Evolutionary conservation across 495 filamentous ascomycete genomes (phyloP).

Genomic region (Talaromyces stipitatus): DNA sequence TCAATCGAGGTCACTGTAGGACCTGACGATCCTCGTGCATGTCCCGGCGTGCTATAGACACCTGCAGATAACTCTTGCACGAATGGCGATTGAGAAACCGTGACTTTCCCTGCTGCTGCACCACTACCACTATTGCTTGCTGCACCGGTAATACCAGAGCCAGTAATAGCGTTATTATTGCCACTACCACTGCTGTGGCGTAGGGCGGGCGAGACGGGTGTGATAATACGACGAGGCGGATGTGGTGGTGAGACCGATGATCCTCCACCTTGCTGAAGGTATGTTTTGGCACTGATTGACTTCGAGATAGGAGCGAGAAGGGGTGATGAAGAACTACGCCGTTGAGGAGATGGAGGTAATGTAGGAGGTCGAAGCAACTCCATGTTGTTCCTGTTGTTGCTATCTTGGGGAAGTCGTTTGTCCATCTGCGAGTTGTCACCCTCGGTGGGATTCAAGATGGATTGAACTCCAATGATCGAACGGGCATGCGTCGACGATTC

Average conservation of each 20-base stretch:
- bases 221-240: conserved; percentile 47
- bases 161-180: conserved; percentile 2
- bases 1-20: background rate
- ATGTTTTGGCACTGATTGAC: conserved; percentile 5
- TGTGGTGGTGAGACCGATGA: conserved; percentile 28
- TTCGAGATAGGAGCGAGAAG: conserved; percentile 15
- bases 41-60: conserved; percentile 17
- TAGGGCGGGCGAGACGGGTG: conserved; percentile 55
- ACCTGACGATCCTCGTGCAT: conserved; percentile 11
- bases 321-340: conserved; percentile 22
- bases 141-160: background rate
- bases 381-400: conserved; percentile 18
- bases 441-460: conserved; percentile 37
- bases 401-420: conserved; percentile 8
- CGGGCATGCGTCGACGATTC: conserved; percentile 25
- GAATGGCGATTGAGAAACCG: conserved; percentile 39
- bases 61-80: conserved; percentile 25
- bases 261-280: conserved; percentile 15
- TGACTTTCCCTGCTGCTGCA: conserved; percentile 38
- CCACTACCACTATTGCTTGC: conserved; percentile 11
- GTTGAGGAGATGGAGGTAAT: conserved; percentile 25
- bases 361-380: conserved; percentile 15
- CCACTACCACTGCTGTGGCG: conserved; percentile 26
- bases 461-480: conserved; percentile 44
- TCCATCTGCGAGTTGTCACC: conserved; percentile 13